These are phyloP conservation scores for Tylopilus sp. DNA, from an alignment of 1,284 basidiomycete genomes.

Conservation along the genomic window DNA sequence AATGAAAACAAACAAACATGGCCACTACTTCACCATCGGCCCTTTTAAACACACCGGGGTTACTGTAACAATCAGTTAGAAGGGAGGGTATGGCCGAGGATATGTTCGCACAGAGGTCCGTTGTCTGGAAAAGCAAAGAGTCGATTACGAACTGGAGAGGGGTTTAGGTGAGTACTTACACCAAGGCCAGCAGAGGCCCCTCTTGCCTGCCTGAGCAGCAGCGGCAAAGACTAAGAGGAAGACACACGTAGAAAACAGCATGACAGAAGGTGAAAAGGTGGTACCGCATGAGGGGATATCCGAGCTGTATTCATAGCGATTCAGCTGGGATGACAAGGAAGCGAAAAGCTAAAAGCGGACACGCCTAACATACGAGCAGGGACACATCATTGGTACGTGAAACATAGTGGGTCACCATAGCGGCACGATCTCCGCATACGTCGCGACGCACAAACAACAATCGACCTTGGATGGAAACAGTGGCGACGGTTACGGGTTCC, in stretches of 20 bases:
- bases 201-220: slow-evolving; percentile 21
- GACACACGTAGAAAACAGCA: slow-evolving; percentile 10
- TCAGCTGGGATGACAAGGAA: not conserved
- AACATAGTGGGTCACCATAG: not conserved
- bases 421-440: not conserved
- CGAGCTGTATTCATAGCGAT: slow-evolving; percentile 19
- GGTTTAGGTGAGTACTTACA: slow-evolving; percentile 13
- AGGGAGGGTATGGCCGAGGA: not conserved
- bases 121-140: slow-evolving; percentile 14
- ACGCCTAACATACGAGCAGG: not conserved
- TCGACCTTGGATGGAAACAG: not conserved
- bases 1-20: slow-evolving; percentile 25
- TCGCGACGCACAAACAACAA: not conserved
- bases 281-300: not conserved
- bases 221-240: slow-evolving; percentile 12
- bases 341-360: not conserved
- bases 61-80: slow-evolving; percentile 15
- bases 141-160: slow-evolving; percentile 3
- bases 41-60: slow-evolving; percentile 31
- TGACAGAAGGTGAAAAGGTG: not conserved
- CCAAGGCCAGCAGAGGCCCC: slow-evolving; percentile 25
- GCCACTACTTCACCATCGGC: slow-evolving; percentile 31
- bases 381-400: not conserved
- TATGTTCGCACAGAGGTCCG: slow-evolving; percentile 15
- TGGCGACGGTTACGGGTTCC: slow-evolving; percentile 4